Conservation (phyloP, 768 basidiomycete species). For the Suillus lakei region DNA sequence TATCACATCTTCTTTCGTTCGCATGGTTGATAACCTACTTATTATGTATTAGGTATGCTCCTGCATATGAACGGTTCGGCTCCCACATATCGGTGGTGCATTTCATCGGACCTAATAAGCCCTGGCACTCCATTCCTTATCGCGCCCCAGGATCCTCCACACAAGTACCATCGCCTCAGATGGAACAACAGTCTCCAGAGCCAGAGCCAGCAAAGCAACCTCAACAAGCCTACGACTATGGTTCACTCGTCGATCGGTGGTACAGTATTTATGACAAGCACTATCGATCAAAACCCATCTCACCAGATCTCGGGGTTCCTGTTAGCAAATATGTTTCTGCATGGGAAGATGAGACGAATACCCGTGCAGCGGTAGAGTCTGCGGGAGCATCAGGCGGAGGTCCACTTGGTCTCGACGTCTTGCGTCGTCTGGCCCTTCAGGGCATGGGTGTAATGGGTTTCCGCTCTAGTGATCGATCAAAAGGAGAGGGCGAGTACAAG, state of each 20-base stretch:
- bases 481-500: constrained; percentile 73
- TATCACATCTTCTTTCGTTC: constrained; percentile 20
- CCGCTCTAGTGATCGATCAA: constrained; percentile 13
- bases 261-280: constrained; percentile 88
- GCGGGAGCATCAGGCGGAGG: constrained; percentile 19
- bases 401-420: constrained; percentile 46
- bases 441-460: constrained; percentile 27
- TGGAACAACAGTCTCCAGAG: constrained; percentile 30
- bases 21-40: constrained; percentile 31
- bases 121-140: constrained; percentile 80
- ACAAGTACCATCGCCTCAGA: constrained; percentile 30
- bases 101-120: constrained; percentile 96
- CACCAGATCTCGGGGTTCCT: constrained; percentile 56
- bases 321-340: constrained; percentile 70
- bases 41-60: constrained; percentile 74
- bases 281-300: constrained; percentile 64
- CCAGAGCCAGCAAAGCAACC: constrained; percentile 18
- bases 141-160: constrained; percentile 60
- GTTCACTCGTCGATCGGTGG: constrained; percentile 88
- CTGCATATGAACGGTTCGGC: constrained; percentile 94
- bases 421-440: constrained; percentile 38
- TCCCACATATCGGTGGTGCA: constrained; percentile 86
- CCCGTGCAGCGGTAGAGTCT: background rate
- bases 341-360: constrained; percentile 61
- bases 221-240: constrained; percentile 72